A percentile compares a stretch with the other conserved stretches of the same genome.
phyloP scores from a whole-genome alignment of 2,329 filamentous ascomycete genomes.

The Botrytis squamosa region DNA sequence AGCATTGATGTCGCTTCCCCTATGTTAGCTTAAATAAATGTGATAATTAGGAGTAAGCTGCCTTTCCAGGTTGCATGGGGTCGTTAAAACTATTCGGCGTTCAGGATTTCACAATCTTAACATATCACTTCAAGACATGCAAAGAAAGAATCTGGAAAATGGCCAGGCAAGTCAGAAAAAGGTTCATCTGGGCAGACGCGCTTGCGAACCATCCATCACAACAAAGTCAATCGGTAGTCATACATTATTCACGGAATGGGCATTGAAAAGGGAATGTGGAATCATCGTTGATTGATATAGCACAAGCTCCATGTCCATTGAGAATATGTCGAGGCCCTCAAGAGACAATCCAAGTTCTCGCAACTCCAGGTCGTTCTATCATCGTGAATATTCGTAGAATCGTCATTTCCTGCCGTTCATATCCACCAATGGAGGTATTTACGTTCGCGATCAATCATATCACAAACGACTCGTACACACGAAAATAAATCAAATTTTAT shows the following conservation, averaged over 20 bases:
- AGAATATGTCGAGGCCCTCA: slow-evolving; percentile 61
- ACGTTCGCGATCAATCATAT: slow-evolving; percentile 34
- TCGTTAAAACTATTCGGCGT: no score
- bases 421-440: slow-evolving; percentile 47
- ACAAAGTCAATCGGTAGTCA: neutral
- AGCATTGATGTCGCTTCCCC: neutral
- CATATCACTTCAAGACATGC: neutral
- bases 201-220: neutral
- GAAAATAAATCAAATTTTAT: slow-evolving; percentile 34
- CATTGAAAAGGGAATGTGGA: slow-evolving; percentile 6
- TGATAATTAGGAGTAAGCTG: neutral
- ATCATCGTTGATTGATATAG: slow-evolving; percentile 58
- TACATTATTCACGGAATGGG: slow-evolving; percentile 9
- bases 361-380: slow-evolving; percentile 41
- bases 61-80: neutral
- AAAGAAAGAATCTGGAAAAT: neutral
- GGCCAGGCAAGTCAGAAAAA: neutral
- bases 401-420: slow-evolving; percentile 49
- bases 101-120: neutral
- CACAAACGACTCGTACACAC: slow-evolving; percentile 35
- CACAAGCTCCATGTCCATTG: slow-evolving; percentile 39
- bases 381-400: slow-evolving; percentile 54
- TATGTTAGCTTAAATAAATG: neutral
- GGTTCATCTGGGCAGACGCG: neutral
- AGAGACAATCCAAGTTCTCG: slow-evolving; percentile 63